phyloP scores from a whole-genome alignment of 805 yeast species.

The Saturnispora serradocipensis region DNA sequence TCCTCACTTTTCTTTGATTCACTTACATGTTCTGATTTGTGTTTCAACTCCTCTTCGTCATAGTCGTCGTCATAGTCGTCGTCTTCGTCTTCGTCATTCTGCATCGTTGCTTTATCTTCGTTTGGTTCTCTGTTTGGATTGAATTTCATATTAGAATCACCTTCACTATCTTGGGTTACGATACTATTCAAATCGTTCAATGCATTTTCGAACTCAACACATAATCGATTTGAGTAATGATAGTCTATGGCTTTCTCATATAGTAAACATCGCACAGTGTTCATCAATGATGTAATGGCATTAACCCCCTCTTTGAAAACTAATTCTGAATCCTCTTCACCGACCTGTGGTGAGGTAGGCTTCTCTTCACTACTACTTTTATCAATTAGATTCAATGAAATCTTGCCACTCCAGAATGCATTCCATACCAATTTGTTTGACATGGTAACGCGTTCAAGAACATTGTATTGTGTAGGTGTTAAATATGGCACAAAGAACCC shows the following conservation, averaged over 20 bases:
- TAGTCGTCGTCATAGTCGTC: conserved; percentile 27
- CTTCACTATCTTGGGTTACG: not conserved
- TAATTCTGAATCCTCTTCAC: conserved; percentile 23
- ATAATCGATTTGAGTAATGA: conserved; percentile 12
- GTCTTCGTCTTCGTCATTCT: conserved; percentile 26
- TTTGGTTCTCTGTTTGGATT: not conserved
- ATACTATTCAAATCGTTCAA: conserved; percentile 11
- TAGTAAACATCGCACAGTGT: conserved; percentile 52
- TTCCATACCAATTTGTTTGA: conserved; percentile 31
- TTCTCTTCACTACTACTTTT: conserved; percentile 18
- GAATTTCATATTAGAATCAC: too few species aligned
- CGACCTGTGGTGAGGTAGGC: not conserved
- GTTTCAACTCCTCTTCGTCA: conserved; percentile 13
- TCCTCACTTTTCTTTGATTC: not conserved
- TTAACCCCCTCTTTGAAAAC: conserved; percentile 38
- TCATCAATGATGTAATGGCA: conserved; percentile 35
- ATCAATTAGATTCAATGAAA: conserved; percentile 15
- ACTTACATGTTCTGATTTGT: conserved; percentile 7
- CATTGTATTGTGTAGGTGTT: conserved; percentile 46
- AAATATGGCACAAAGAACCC: conserved; percentile 40
- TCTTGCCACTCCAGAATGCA: conserved; percentile 34
- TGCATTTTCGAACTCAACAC: conserved; percentile 6
- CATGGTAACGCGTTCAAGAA: conserved; percentile 38
- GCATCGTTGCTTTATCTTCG: conserved; percentile 1
- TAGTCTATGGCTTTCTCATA: conserved; percentile 63